phyloP scores from a whole-genome alignment of 1,284 basidiomycete species.

The Trichosporon faecale region DNA sequence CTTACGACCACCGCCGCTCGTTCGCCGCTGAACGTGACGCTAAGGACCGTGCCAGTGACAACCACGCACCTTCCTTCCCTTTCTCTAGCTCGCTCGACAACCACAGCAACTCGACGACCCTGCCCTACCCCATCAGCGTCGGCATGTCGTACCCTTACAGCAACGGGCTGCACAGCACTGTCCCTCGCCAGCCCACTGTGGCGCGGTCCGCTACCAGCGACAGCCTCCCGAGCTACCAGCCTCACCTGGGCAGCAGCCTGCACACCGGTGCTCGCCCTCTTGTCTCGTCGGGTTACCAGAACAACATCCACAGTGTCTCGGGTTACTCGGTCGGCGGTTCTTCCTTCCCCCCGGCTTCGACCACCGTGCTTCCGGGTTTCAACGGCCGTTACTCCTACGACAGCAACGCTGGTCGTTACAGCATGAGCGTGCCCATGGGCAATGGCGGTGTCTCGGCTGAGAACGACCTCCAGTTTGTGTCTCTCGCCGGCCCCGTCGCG shows the following conservation, averaged over 20 bases:
- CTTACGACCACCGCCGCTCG: constrained; percentile 8
- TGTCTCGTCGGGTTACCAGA: constrained; percentile 22
- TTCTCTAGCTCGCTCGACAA: constrained; percentile 2
- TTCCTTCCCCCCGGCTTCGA: constrained; percentile 10
- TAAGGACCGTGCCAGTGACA: constrained; percentile 9
- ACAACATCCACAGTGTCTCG: constrained; percentile 1
- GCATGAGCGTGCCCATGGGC: neutral
- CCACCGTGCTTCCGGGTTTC: neutral
- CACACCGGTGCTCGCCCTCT: constrained; percentile 39
- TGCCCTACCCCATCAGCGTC: constrained; percentile 13
- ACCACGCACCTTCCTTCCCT: neutral
- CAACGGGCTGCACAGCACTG: constrained; percentile 14
- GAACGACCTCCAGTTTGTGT: constrained; percentile 23
- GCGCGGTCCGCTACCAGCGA: constrained; percentile 43
- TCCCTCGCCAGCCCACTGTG: constrained; percentile 12
- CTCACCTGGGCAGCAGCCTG: constrained; percentile 24
- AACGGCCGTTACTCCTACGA: constrained; percentile 10
- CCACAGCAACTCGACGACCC: neutral
- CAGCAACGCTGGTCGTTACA: constrained; percentile 15
- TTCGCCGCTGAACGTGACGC: constrained; percentile 4
- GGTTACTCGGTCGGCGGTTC: neutral
- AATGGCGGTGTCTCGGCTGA: constrained; percentile 9
- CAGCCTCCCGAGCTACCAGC: constrained; percentile 39
- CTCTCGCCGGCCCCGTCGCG: constrained; percentile 37
- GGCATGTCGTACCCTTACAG: constrained; percentile 13